phyloP scores from a whole-genome alignment of 306 rosid genomes.

The Lotus japonicus region DNA sequence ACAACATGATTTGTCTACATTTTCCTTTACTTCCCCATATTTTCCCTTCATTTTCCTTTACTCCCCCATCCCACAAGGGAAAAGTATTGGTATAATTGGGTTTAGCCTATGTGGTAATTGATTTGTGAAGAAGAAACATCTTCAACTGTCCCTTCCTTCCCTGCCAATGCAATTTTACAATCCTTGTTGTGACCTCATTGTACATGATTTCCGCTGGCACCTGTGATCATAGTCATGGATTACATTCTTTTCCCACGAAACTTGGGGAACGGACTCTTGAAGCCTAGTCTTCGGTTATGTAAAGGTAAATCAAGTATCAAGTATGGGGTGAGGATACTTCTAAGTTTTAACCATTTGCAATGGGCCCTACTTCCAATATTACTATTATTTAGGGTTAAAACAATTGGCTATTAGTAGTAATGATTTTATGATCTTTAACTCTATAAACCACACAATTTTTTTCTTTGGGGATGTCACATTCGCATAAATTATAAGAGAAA shows the following conservation, averaged over 20 bases:
- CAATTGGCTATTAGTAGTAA: too few species aligned
- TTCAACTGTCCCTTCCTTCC: background rate
- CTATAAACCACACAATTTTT: too few species aligned
- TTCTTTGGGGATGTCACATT: too few species aligned
- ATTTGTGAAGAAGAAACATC: background rate
- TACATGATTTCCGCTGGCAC: background rate
- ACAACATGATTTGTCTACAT: too few species aligned
- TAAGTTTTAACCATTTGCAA: background rate
- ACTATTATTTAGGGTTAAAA: too few species aligned
- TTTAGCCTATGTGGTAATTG: background rate
- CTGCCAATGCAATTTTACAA: background rate
- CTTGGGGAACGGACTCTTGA: background rate
- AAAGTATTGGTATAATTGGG: too few species aligned
- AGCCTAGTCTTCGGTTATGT: background rate
- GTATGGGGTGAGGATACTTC: background rate
- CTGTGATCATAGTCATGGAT: background rate
- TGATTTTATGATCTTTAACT: too few species aligned
- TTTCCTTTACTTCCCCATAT: too few species aligned
- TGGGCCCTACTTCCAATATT: background rate
- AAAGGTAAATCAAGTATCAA: too few species aligned
- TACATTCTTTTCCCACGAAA: constrained; percentile 1
- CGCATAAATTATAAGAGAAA: too few species aligned
- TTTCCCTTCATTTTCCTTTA: too few species aligned
- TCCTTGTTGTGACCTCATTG: background rate
- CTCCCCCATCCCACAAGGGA: too few species aligned